Percentiles rank a stretch among this genome's conserved stretches.
Conservation (phyloP, 2,329 filamentous ascomycete species). For the Myriosclerotinia duriaeana region DNA sequence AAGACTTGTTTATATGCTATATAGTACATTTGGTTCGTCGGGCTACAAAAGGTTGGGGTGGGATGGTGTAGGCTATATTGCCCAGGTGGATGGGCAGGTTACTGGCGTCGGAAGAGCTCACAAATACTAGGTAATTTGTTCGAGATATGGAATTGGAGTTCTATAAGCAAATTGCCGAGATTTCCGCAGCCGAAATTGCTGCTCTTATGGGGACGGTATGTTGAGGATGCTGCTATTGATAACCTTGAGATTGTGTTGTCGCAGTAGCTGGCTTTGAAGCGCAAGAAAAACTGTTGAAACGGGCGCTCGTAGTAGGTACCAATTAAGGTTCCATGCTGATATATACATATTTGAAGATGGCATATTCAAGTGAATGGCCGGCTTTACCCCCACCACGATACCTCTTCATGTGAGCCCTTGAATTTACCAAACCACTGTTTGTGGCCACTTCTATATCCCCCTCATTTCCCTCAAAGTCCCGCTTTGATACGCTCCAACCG, state of each 20-base stretch:
- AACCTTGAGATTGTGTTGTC: neutral
- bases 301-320: neutral
- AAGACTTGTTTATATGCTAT: constrained; percentile 1
- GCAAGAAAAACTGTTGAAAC: neutral
- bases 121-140: neutral
- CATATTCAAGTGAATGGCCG: neutral
- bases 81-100: neutral
- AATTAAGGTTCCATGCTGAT: neutral
- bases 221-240: neutral
- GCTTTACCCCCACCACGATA: neutral
- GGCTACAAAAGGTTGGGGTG: neutral
- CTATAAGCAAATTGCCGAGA: neutral
- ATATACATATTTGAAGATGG: neutral
- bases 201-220: neutral
- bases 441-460: no score
- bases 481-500: no score
- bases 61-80: neutral
- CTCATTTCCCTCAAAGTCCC: no score
- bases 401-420: neutral
- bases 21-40: neutral
- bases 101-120: neutral
- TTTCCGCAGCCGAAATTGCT: neutral
- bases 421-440: no score
- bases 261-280: neutral
- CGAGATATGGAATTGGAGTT: neutral